Base-by-base conservation (phyloP, 2,329 filamentous ascomycete species). In the Aureobasidium sp. region DNA sequence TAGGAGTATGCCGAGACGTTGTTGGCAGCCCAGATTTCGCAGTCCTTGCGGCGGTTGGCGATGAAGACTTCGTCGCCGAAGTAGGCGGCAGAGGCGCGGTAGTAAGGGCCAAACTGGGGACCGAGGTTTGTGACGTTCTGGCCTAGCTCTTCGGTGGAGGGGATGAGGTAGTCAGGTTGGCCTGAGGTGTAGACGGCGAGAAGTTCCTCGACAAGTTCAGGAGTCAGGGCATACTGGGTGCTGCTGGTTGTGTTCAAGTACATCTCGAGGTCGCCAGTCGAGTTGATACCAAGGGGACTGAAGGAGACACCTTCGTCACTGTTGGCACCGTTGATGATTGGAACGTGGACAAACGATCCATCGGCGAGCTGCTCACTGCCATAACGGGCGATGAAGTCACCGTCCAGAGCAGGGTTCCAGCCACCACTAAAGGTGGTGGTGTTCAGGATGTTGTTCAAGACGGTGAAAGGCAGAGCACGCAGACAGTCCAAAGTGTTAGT, bases 401-500 rank as follows among this genome's bases (percentile, higher is more conserved):
- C 80, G 66, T 87, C 85, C 36, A 84, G 69, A 10, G 78, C 72
- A 0, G 79, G 78, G 56, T 72, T 75, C 70, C 72, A 78, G 24
- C 72, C 67, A 12, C 66, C 67, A 29, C 67, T 71, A 44, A 1
- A 85, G 7, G 65, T 63, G 6, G 60, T 62, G 1, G 67, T 67
- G 64, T 70, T 72, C 50, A 73, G 63, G 46, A 69, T 64, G 27
- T 64, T 65, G 61, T 71, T 71, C n/a, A 73, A 59, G 5, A 65
- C 65, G 3, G 65, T 66, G 29, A 67, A 67, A 4, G 71, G 71
- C 4, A 71, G 73, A 1, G 72, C 72, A 27, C 89, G 85, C 12
- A 95, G 81, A 70, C 88, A 92, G 13, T 79, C 77, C 10, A 91
- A 78, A 0, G 83, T 85, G 69, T 89, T 82, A 1, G 72, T 68